These are phyloP conservation scores for Amanita exitialis DNA, from an alignment of 768 basidiomycete species.

Conservation along the genomic window DNA sequence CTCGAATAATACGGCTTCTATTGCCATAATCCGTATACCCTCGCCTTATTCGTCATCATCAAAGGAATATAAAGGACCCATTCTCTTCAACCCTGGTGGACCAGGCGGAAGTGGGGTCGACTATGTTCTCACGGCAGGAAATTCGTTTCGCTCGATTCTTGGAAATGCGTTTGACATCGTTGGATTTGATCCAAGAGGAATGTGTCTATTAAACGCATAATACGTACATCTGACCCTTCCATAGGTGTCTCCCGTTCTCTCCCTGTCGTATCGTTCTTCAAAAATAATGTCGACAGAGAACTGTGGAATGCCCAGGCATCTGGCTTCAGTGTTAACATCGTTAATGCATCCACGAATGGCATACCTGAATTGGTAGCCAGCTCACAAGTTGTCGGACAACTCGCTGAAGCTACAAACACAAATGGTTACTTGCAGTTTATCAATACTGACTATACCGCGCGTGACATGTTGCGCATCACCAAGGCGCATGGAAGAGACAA, in stretches of 20 bases:
- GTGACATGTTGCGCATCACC: slow-evolving; percentile 9
- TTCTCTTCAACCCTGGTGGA: slow-evolving; percentile 16
- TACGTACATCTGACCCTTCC: neutral
- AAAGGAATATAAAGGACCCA: slow-evolving; percentile 28
- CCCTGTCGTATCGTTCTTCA: neutral
- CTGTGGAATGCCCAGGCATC: neutral
- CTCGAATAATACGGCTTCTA: slow-evolving; percentile 8
- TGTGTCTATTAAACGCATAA: slow-evolving; percentile 7
- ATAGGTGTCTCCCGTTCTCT: neutral
- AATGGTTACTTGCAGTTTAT: slow-evolving; percentile 20
- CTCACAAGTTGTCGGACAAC: neutral
- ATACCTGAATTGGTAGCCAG: neutral
- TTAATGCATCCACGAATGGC: neutral
- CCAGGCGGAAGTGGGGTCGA: slow-evolving; percentile 28
- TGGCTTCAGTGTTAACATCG: neutral
- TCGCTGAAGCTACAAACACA: neutral
- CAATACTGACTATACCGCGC: slow-evolving; percentile 25
- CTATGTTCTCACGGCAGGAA: slow-evolving; percentile 9
- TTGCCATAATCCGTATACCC: slow-evolving; percentile 33
- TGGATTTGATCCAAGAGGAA: slow-evolving; percentile 29
- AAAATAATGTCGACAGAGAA: neutral
- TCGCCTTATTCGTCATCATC: slow-evolving; percentile 18
- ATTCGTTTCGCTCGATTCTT: slow-evolving; percentile 18
- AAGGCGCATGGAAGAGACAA: slow-evolving; percentile 21
- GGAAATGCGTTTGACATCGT: slow-evolving; percentile 37